Evolutionary conservation across 345 rosid genomes (phyloP), one percentile per base, ranked within the genome.

Genomic region (Populus simonii): DNA sequence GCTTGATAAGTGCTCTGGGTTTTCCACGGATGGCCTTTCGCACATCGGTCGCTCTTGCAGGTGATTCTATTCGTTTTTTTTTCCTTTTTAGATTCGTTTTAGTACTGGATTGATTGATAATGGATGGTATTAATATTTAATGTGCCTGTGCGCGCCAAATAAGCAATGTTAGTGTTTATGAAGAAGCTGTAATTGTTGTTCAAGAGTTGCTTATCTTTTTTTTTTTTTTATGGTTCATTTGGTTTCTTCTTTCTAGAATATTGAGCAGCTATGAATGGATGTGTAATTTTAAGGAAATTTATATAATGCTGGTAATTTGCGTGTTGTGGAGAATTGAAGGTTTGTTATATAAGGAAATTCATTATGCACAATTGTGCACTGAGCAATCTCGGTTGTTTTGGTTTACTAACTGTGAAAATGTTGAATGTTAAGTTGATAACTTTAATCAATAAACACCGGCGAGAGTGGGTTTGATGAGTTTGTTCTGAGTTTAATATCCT

Each of bases 1-100:
- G 84, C 94, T 96, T 20, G 99, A 96, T 71, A 92, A 89, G 75
- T 96, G 99, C 82, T 93, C 92, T 17, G 99, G 97, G 0, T 92
- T 96, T 77, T 87, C 94, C 22, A 93, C 97, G 5, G 92, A 92
- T 83, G 99, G 98, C 2, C 92, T 96, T 63, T 78, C 86, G 36
- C 93, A 89, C 77, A 75, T 96, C 53, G 91, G 79, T 62, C 91
- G 87, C 55, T 78, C 31, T 12, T 96, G 99, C 97, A 90, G 91
- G 99, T 93, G 84, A 47, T 53, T 63, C 17, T 27, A 55, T 53
- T 33, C 36, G 17, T 25, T 29, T 23, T 53, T 49, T 47, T 13
- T 6, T 51, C 5, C 36, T 4, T 62, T 23, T 13, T 13, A 23
- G 25, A 47, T 23, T 36, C 7, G 36, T 22, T 68, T 22, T 38